Percentiles rank a stretch among this genome's conserved stretches.
These are phyloP conservation scores for Bauhinia variegata DNA, from an alignment of 306 rosid species.

Conservation along the genomic window DNA sequence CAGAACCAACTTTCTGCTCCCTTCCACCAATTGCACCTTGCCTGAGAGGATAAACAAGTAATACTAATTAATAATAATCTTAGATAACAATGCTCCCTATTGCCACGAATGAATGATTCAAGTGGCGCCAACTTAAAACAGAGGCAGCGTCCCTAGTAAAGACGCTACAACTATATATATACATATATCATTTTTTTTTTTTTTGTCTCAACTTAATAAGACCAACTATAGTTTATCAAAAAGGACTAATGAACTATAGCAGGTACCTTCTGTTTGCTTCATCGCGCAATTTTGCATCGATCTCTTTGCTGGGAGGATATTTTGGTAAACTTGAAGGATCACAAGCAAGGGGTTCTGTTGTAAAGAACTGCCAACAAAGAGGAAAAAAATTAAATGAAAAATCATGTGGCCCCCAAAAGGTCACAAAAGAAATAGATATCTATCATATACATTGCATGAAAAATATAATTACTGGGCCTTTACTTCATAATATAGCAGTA, in stretches of 20 bases:
- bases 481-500: slow-evolving; percentile 5
- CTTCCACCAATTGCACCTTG: slow-evolving; percentile 53
- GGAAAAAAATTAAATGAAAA: slow-evolving; percentile 26
- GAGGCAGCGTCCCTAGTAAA: slow-evolving; percentile 10
- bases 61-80: slow-evolving; percentile 8
- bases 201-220: no score
- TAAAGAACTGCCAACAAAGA: slow-evolving; percentile 68
- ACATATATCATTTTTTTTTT: no score
- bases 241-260: no score
- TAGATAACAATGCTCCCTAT: slow-evolving; percentile 17
- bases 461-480: slow-evolving; percentile 15
- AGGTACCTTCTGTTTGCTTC: slow-evolving; percentile 76
- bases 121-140: slow-evolving; percentile 25
- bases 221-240: no score
- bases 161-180: neutral
- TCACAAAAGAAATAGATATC: slow-evolving; percentile 25
- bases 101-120: slow-evolving; percentile 24
- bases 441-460: slow-evolving; percentile 31
- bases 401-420: slow-evolving; percentile 22
- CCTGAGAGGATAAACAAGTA: slow-evolving; percentile 45
- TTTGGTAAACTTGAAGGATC: slow-evolving; percentile 86
- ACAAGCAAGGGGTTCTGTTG: slow-evolving; percentile 75
- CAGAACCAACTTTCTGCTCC: slow-evolving; percentile 47
- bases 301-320: slow-evolving; percentile 95
- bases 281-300: slow-evolving; percentile 73